These are phyloP conservation scores for Pezicula radicicola DNA, from an alignment of 2,329 filamentous ascomycete species.

Conservation along the genomic window DNA sequence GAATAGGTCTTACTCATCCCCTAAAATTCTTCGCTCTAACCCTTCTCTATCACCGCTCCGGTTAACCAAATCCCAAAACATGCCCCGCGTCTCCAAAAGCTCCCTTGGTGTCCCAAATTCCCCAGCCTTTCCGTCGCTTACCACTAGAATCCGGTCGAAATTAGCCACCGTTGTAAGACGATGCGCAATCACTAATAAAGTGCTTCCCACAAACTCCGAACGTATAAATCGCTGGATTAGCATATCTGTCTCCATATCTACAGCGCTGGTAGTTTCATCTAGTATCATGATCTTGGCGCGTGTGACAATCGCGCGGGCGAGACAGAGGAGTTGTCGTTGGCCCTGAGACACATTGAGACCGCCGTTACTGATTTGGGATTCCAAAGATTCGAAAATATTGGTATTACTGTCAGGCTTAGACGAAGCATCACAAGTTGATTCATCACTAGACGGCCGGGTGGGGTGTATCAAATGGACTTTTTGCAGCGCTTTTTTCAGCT, in stretches of 20 bases:
- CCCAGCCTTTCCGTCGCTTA: conserved; percentile 61
- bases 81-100: conserved; percentile 47
- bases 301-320: conserved; percentile 66
- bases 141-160: conserved; percentile 68
- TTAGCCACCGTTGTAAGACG: conserved; percentile 71
- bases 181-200: conserved; percentile 70
- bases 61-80: conserved; percentile 57
- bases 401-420: conserved; percentile 37
- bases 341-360: conserved; percentile 71
- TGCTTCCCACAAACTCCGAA: conserved; percentile 64
- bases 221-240: conserved; percentile 70
- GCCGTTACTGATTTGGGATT: conserved; percentile 62
- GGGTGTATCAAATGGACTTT: too few relatives aligned
- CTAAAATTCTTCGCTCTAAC: conserved; percentile 2
- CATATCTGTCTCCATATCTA: conserved; percentile 70
- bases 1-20: not conserved
- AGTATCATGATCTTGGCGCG: conserved; percentile 72
- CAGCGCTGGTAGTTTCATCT: conserved; percentile 72
- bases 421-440: not conserved
- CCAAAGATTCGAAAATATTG: conserved; percentile 62
- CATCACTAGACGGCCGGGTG: too few relatives aligned
- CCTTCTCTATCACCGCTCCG: conserved; percentile 52
- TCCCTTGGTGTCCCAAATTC: conserved; percentile 63
- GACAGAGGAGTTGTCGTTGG: conserved; percentile 69
- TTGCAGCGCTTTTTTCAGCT: too few relatives aligned